Percentiles rank a stretch among this genome's conserved stretches.
phyloP scores from a whole-genome alignment of 2,329 filamentous ascomycete genomes.

The Sporothrix luriei region DNA sequence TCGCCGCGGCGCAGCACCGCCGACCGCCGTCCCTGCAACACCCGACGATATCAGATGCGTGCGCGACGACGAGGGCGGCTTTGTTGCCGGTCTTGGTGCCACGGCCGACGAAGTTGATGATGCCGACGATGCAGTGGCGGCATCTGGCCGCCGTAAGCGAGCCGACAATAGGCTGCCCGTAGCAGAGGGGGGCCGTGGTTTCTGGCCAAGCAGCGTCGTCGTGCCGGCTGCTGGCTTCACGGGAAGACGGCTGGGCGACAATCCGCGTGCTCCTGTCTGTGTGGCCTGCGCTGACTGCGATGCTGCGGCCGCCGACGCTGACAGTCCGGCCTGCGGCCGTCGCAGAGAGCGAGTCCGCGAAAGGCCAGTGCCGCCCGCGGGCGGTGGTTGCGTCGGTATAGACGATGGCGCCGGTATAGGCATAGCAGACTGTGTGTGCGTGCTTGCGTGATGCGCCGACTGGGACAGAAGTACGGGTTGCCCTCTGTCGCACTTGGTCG shows the following conservation, averaged over 20 bases:
- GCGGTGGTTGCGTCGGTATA: conserved; percentile 10
- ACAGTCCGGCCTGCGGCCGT: conserved; percentile 43
- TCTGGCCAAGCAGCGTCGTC: conserved; percentile 36
- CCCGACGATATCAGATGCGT: conserved; percentile 7
- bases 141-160: conserved; percentile 18
- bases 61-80: conserved; percentile 31
- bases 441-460: background rate
- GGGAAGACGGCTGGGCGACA: conserved; percentile 56
- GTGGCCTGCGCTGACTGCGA: background rate
- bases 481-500: no score
- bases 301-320: conserved; percentile 20
- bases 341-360: conserved; percentile 55
- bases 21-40: conserved; percentile 26
- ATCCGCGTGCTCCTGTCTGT: conserved; percentile 40
- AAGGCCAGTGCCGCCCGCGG: conserved; percentile 38
- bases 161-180: conserved; percentile 2
- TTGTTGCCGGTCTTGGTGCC: background rate
- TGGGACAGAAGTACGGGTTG: background rate
- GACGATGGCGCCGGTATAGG: conserved; percentile 41
- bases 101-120: background rate
- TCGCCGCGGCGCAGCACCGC: conserved; percentile 22
- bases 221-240: conserved; percentile 43
- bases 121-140: background rate
- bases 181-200: conserved; percentile 34
- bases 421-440: conserved; percentile 2